phyloP scores from a whole-genome alignment of 306 rosid genomes.

The Carpinus fangiana region DNA sequence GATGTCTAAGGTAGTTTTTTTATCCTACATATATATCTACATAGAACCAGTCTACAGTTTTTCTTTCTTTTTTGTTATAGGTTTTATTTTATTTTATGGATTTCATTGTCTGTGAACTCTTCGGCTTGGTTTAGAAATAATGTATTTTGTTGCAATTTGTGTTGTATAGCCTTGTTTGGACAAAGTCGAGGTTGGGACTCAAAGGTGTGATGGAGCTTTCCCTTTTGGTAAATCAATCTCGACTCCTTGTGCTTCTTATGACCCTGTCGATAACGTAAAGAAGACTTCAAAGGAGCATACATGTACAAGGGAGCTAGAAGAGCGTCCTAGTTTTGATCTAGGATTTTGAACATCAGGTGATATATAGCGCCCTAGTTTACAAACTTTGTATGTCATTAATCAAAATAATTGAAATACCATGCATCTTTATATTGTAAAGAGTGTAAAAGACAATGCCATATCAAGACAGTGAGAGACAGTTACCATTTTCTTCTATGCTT shows the following conservation, averaged over 20 bases:
- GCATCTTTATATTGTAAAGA: too few relatives aligned
- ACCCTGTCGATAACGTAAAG: conserved; percentile 27
- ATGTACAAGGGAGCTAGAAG: conserved; percentile 29
- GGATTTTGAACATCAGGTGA: conserved; percentile 53
- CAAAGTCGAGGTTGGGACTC: conserved; percentile 35
- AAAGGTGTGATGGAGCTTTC: conserved; percentile 28
- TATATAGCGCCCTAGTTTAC: not conserved
- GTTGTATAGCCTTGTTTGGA: conserved; percentile 37
- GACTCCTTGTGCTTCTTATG: conserved; percentile 26
- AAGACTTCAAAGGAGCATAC: conserved; percentile 35
- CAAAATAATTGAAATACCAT: too few relatives aligned
- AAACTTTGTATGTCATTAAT: too few relatives aligned
- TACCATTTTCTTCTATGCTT: not conserved
- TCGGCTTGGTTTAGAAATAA: conserved; percentile 21
- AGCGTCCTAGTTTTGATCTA: conserved; percentile 72
- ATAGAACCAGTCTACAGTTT: not conserved
- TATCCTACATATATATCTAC: not conserved
- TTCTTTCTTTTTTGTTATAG: conserved; percentile 4
- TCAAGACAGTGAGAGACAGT: too few relatives aligned
- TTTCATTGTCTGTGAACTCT: conserved; percentile 20
- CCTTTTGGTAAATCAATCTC: conserved; percentile 26
- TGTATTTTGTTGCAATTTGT: conserved; percentile 17
- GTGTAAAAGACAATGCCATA: too few relatives aligned
- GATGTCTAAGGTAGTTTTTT: not conserved
- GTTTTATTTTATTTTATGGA: conserved; percentile 6